A percentile compares a stretch with the other conserved stretches of the same genome.
phyloP scores from a whole-genome alignment of 2,329 filamentous ascomycete genomes.

The Phialophora chinensis region DNA sequence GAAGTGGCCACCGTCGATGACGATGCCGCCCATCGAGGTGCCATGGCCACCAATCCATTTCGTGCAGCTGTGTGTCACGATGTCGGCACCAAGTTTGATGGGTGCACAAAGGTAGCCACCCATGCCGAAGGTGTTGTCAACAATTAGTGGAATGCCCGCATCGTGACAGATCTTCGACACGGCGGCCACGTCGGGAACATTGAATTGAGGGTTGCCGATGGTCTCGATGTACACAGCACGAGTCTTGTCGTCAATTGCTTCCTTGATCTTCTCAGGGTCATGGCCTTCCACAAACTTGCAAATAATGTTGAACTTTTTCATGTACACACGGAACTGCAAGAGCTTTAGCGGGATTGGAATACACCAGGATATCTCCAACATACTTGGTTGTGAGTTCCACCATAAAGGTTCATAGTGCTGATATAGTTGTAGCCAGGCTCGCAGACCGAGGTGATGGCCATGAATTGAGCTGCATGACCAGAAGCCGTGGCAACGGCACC shows the following conservation, averaged over 20 bases:
- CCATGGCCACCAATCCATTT: slow-evolving; percentile 95
- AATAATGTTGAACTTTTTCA: slow-evolving; percentile 76
- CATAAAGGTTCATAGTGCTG: slow-evolving; percentile 82
- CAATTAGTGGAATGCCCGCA: slow-evolving; percentile 65
- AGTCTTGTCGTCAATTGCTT: slow-evolving; percentile 82
- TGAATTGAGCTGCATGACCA: slow-evolving; percentile 86
- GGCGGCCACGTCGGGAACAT: slow-evolving; percentile 81
- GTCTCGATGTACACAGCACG: slow-evolving; percentile 86
- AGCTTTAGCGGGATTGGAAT: too few relatives aligned
- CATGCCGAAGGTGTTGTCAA: slow-evolving; percentile 89
- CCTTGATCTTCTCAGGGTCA: slow-evolving; percentile 70
- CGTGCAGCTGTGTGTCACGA: slow-evolving; percentile 87
- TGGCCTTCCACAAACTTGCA: slow-evolving; percentile 81
- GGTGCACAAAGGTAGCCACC: slow-evolving; percentile 83
- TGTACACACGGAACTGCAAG: slow-evolving; percentile 78
- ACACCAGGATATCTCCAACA: too few relatives aligned
- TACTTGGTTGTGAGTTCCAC: slow-evolving; percentile 77
- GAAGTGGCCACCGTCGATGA: slow-evolving; percentile 84
- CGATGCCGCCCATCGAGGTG: slow-evolving; percentile 77
- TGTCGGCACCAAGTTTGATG: slow-evolving; percentile 85
- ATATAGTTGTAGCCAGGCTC: slow-evolving; percentile 86
- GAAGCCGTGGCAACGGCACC: slow-evolving; percentile 66
- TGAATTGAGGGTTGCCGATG: slow-evolving; percentile 87
- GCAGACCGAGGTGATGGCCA: slow-evolving; percentile 77
- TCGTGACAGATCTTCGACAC: slow-evolving; percentile 76